These are phyloP conservation scores for Bocquillonia castaneifolia DNA, from an alignment of 441 rosid species.

Conservation along the genomic window DNA sequence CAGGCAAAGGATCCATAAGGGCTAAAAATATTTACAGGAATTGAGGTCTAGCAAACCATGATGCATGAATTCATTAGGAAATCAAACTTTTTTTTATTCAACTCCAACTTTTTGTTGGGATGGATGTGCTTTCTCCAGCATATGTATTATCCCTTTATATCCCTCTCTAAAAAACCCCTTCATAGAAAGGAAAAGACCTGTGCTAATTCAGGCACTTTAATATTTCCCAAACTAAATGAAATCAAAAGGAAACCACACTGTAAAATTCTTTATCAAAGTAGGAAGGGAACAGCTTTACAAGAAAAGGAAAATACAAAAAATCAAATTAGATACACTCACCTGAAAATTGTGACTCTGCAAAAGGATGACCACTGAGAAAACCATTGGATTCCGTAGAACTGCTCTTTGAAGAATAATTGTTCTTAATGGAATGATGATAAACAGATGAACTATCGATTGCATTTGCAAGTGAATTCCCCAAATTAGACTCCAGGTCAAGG, in stretches of 20 bases:
- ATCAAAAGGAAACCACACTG: not conserved
- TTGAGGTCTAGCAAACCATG: not conserved
- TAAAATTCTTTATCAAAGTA: not conserved
- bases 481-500: constrained; percentile 32
- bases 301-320: not conserved
- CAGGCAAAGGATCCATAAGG: not conserved
- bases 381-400: constrained; percentile 37
- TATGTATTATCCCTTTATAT: not conserved
- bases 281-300: not conserved
- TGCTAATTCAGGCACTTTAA: constrained; percentile 2
- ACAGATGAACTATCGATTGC: constrained; percentile 24
- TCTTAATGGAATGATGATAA: constrained; percentile 32
- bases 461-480: constrained; percentile 30
- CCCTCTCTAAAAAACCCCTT: not conserved
- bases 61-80: not conserved
- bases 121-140: not conserved
- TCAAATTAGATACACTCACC: constrained; percentile 40
- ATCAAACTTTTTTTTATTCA: not conserved
- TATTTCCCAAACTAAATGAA: not conserved
- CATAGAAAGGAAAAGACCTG: not conserved
- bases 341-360: constrained; percentile 40
- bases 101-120: not conserved
- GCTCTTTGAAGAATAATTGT: constrained; percentile 42
- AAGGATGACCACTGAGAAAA: constrained; percentile 34
- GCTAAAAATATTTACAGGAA: not conserved